Base-by-base conservation (phyloP, 768 basidiomycete genomes). In the Pluteus cervinus region DNA sequence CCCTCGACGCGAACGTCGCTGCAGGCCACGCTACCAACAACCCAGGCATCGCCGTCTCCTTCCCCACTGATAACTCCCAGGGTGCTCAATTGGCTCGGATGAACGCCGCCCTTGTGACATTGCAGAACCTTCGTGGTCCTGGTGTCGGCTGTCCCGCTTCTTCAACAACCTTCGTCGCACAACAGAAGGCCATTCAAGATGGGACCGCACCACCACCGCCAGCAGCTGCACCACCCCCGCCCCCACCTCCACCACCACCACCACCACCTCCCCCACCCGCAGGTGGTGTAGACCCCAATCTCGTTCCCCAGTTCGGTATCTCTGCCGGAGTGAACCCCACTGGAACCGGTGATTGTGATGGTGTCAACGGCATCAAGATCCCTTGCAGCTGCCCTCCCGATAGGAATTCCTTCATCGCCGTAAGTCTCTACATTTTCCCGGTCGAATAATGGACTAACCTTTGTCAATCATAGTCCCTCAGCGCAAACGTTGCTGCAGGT, bases 111-210 rank as follows among this genome's bases (percentile, higher is more conserved):
- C 51, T 78, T 23, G 66, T 81, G 33, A 80, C 83, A 5, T 60
- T 86, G 10, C 84, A 87, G 58, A 87, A 87, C 52, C 53, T 87
- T 33, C 65, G 67, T 33, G 83, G 84, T 0, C 68, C 78, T 2
- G 85, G 85, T 18, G 55, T 66, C 17, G 85, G 85, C 22, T 86
- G 84, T 56, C 83, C 81, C 5, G 74, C 68, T 14, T 67, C 69
- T 7, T 67, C 77, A 11, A 79, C 81, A 1, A 81, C 76, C 2
- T 68, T 81, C 44, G 41, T 55, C 6, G 69, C 65, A 0, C 66
- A 67, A 29, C 58, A 15, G 2, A 30, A 9, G 22, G 9, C 21
- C 55, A n/a, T n/a, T n/a, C n/a, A n/a, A n/a, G n/a, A n/a, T n/a
- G n/a, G n/a, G n/a, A n/a, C n/a, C n/a, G n/a, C n/a, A n/a, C 49